Percentiles rank a stretch among this genome's conserved stretches.
These are phyloP conservation scores for Oryza meyeriana DNA, from an alignment of 176 grass and related monocot species.

Conservation along the genomic window DNA sequence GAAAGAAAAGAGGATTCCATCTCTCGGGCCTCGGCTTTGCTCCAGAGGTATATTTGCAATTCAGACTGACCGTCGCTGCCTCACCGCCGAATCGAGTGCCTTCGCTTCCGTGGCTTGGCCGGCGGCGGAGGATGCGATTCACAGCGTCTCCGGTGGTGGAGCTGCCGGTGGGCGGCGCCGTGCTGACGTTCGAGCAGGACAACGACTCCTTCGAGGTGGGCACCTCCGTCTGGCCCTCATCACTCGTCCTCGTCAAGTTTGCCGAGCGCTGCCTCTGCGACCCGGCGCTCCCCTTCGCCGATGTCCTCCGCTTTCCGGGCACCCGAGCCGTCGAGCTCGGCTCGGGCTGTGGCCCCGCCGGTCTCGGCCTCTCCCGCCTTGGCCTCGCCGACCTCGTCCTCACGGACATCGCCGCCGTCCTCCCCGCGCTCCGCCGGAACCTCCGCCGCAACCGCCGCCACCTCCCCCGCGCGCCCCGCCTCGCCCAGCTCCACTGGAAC, in stretches of 20 bases:
- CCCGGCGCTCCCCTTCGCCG: conserved; percentile 56
- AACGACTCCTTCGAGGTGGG: conserved; percentile 94
- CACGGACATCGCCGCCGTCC: conserved; percentile 84
- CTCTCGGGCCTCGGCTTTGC: too few species aligned
- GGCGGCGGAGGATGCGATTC: conserved; percentile 61
- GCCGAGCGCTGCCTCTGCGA: conserved; percentile 65
- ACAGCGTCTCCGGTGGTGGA: conserved; percentile 85
- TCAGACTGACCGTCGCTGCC: not conserved
- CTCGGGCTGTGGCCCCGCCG: conserved; percentile 76
- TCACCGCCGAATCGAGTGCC: not conserved
- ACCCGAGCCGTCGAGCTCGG: conserved; percentile 78
- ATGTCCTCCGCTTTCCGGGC: conserved; percentile 69
- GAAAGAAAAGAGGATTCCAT: too few species aligned
- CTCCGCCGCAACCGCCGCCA: conserved; percentile 67
- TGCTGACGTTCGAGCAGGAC: conserved; percentile 89
- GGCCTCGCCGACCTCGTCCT: conserved; percentile 73
- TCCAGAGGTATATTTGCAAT: accelerated
- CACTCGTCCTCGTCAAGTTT: conserved; percentile 96
- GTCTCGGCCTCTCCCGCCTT: conserved; percentile 69
- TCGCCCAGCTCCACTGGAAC: conserved; percentile 87
- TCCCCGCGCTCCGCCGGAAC: conserved; percentile 84
- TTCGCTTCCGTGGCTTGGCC: not conserved
- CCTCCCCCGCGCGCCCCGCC: conserved; percentile 56
- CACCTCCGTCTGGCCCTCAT: conserved; percentile 92
- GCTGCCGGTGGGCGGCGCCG: conserved; percentile 59